Evolutionary conservation across 164 flowering plant genomes (phyloP).

Genomic region (Nymphaea thermarum): DNA sequence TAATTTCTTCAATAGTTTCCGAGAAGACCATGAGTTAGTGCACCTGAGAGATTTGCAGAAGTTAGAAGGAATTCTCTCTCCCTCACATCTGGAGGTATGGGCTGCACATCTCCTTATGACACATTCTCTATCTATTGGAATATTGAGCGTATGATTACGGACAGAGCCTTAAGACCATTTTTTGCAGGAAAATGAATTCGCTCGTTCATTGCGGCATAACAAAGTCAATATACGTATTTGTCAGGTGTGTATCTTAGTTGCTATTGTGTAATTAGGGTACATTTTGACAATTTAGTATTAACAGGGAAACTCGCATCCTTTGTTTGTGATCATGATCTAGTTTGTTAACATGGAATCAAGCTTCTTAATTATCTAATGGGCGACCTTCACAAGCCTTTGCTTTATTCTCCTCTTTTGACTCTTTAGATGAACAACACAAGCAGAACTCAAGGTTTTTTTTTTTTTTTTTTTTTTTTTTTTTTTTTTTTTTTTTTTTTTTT

Average conservation of each 20-base stretch:
- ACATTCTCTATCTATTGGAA: not conserved
- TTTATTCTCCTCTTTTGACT: too few species aligned
- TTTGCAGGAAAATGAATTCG: conserved; percentile 93
- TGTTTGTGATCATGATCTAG: not conserved
- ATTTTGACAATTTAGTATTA: not conserved
- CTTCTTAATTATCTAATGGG: too few species aligned
- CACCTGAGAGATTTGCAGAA: conserved; percentile 86
- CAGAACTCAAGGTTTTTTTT: too few species aligned
- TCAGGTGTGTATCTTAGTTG: conserved; percentile 34
- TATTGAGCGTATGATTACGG: not conserved
- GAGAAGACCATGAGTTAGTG: conserved; percentile 90
- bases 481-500: too few species aligned
- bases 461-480: too few species aligned
- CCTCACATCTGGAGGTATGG: conserved; percentile 82
- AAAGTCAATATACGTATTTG: conserved; percentile 87
- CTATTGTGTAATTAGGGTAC: not conserved
- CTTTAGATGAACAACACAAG: too few species aligned
- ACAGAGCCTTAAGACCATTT: not conserved
- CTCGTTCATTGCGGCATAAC: conserved; percentile 74
- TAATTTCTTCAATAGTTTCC: conserved; percentile 70
- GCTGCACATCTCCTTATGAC: conserved; percentile 1
- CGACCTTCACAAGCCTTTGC: too few species aligned
- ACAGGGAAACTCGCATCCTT: not conserved
- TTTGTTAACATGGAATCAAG: not conserved
- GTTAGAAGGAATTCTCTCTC: conserved; percentile 90